These are phyloP conservation scores for Przewalskia tangutica DNA, from an alignment of 257 asterid species.

Conservation along the genomic window DNA sequence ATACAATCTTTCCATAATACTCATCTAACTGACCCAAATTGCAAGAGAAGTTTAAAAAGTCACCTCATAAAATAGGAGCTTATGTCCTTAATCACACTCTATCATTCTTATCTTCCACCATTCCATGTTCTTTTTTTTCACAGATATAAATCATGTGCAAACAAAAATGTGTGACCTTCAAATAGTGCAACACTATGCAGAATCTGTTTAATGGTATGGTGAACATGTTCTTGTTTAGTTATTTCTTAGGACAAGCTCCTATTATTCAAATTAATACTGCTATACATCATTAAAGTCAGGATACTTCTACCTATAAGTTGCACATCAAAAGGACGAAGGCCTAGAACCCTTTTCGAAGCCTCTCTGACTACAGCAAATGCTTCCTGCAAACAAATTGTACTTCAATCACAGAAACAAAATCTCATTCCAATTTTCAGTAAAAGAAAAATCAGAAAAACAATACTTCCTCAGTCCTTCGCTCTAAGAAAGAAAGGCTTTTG, in stretches of 20 bases:
- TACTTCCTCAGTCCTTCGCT: not conserved
- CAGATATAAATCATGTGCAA: not conserved
- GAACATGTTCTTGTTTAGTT: not conserved
- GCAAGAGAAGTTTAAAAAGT: not conserved
- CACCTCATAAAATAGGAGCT: not conserved
- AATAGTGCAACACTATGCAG: not conserved
- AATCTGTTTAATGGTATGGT: not conserved
- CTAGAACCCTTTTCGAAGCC: conserved; percentile 95
- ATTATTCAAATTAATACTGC: not conserved
- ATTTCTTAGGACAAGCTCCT: not conserved
- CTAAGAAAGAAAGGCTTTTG: not conserved
- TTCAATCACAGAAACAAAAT: not conserved
- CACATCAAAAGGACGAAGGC: conserved; percentile 96
- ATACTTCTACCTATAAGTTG: conserved; percentile 64
- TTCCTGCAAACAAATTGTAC: conserved; percentile 50
- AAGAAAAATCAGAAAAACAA: not conserved
- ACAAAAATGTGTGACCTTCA: not conserved
- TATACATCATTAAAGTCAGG: not conserved
- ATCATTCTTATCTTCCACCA: not conserved
- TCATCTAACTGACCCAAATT: not conserved
- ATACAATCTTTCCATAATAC: not conserved
- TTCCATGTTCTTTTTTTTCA: not conserved
- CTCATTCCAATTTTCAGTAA: not conserved
- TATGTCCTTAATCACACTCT: not conserved
- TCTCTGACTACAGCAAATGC: conserved; percentile 90